Evolutionary conservation across 805 yeast species (phyloP).

Genomic region (Yarrowia phangngaensis): DNA sequence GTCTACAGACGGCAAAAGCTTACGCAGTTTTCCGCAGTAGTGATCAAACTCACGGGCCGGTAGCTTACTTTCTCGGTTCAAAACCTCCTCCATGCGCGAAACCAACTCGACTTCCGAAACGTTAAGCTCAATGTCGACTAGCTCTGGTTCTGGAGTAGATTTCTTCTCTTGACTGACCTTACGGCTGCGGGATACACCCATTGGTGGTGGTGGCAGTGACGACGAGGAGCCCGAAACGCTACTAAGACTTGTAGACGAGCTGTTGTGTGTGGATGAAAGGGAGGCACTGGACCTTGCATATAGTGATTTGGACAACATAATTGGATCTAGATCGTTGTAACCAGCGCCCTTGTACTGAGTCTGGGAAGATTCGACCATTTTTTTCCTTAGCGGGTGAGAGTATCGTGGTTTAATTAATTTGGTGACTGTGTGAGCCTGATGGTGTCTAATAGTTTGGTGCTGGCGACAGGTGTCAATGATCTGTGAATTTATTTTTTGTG

Average conservation of each 20-base stretch:
- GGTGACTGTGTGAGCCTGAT: no score
- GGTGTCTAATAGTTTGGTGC: no score
- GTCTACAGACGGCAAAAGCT: constrained; percentile 29
- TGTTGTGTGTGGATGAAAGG: no score
- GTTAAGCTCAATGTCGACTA: neutral
- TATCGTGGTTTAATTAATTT: no score
- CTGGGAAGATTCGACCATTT: constrained; percentile 17
- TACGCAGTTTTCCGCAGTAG: constrained; percentile 32
- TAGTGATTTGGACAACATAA: constrained; percentile 13
- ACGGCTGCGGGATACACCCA: constrained; percentile 12
- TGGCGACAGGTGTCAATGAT: no score
- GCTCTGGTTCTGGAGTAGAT: constrained; percentile 1
- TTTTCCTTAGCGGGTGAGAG: no score
- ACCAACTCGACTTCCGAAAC: constrained; percentile 9
- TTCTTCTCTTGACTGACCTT: constrained; percentile 17
- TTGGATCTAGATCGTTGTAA: constrained; percentile 19
- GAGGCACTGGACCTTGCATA: constrained; percentile 17
- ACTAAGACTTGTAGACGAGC: constrained; percentile 14
- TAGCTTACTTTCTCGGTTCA: constrained; percentile 22
- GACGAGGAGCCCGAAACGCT: constrained; percentile 1
- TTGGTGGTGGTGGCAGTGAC: constrained; percentile 15
- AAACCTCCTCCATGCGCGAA: constrained; percentile 1
- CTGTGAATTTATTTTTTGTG: no score
- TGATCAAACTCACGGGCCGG: constrained; percentile 32
- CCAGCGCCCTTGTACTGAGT: constrained; percentile 26